phyloP scores from a whole-genome alignment of 2,329 filamentous ascomycete species.

The Fusarium coicis region DNA sequence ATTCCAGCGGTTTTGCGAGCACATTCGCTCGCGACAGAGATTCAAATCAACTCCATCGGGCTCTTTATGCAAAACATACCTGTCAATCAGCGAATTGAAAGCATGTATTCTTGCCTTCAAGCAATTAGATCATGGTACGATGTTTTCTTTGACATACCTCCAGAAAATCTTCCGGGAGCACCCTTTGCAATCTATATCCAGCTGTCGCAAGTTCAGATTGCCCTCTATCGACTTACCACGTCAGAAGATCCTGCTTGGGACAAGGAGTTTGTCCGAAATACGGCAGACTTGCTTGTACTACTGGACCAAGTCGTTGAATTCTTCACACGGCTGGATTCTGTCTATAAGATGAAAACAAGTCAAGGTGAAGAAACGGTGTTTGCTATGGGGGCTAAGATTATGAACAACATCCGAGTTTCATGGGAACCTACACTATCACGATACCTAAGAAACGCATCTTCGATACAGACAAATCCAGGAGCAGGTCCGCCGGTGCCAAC shows the following conservation, averaged over 20 bases:
- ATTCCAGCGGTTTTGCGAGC: conserved; percentile 45
- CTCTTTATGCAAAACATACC: conserved; percentile 49
- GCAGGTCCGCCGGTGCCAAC: conserved; percentile 20
- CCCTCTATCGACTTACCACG: conserved; percentile 53
- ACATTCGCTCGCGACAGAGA: conserved; percentile 47
- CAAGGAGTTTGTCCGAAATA: conserved; percentile 49
- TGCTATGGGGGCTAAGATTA: conserved; percentile 49
- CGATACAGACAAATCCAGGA: conserved; percentile 45
- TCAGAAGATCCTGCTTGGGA: conserved; percentile 56
- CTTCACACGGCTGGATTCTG: conserved; percentile 43
- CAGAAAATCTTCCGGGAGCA: conserved; percentile 45
- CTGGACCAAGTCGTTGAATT: conserved; percentile 50
- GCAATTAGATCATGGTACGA: conserved; percentile 52
- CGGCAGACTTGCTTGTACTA: conserved; percentile 50
- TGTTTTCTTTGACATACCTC: conserved; percentile 48
- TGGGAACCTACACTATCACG: conserved; percentile 52
- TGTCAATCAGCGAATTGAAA: conserved; percentile 47
- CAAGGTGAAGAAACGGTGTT: conserved; percentile 47
- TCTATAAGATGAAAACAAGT: conserved; percentile 46
- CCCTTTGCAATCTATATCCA: conserved; percentile 50
- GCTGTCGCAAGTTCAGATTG: conserved; percentile 51
- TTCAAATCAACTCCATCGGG: conserved; percentile 48
- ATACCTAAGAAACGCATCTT: conserved; percentile 42
- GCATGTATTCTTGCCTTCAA: conserved; percentile 51
- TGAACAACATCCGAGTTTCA: conserved; percentile 47